Evolutionary conservation across 2,329 filamentous ascomycete species (phyloP).

Genomic region (Penicillium crustosum): DNA sequence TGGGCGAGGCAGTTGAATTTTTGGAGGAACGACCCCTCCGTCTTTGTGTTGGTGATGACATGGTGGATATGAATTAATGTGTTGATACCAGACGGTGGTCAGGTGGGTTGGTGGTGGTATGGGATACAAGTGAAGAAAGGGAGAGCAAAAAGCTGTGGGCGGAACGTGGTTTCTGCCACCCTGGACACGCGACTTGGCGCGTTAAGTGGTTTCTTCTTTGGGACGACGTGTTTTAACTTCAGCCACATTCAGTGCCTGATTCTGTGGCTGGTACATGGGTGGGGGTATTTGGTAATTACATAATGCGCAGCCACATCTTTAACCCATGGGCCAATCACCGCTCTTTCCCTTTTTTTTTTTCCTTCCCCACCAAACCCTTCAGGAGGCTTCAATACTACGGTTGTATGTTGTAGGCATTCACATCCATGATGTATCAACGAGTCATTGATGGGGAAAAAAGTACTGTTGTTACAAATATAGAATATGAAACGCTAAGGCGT

Average conservation of each 20-base stretch:
- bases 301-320: conserved; percentile 12
- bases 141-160: conserved; percentile 25
- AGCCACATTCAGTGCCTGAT: conserved; percentile 6
- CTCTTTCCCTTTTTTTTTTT: conserved; percentile 7
- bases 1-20: conserved; percentile 42
- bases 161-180: conserved; percentile 26
- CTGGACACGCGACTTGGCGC: conserved; percentile 31
- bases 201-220: conserved; percentile 35
- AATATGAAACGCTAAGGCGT: neutral
- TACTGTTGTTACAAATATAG: neutral
- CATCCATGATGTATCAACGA: neutral
- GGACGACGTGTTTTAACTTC: conserved; percentile 19
- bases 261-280: neutral
- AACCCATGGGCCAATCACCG: conserved; percentile 11
- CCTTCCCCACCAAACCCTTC: neutral
- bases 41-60: conserved; percentile 47
- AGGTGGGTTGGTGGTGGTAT: conserved; percentile 17
- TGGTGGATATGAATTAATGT: conserved; percentile 27
- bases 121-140: conserved; percentile 20
- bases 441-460: neutral
- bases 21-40: conserved; percentile 44
- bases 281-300: neutral
- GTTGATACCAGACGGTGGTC: conserved; percentile 16
- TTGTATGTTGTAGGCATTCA: neutral
- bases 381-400: neutral